phyloP scores from a whole-genome alignment of 352 stramenopile genomes.

The Hyaloperonospora brassicae region DNA sequence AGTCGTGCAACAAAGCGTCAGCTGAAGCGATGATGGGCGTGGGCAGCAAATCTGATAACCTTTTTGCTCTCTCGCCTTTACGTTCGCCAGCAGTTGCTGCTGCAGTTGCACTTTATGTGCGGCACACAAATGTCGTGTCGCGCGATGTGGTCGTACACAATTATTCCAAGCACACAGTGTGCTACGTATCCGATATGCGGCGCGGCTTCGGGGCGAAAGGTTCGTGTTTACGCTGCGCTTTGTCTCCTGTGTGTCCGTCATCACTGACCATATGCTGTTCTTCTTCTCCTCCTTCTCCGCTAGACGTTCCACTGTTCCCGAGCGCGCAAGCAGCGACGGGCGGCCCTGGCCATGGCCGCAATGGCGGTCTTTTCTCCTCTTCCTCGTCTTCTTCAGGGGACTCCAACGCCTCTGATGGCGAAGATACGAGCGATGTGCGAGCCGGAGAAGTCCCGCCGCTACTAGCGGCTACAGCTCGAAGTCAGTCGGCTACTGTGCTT shows the following conservation, averaged over 20 bases:
- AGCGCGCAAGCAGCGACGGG: conserved; percentile 9
- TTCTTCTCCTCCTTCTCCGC: not conserved
- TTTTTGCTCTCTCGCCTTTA: too few relatives aligned
- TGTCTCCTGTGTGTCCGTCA: not conserved
- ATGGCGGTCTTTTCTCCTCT: conserved; percentile 33
- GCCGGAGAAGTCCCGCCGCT: conserved; percentile 11
- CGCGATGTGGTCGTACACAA: too few relatives aligned
- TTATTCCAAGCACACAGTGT: too few relatives aligned
- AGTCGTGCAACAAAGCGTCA: too few relatives aligned
- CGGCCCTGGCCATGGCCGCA: conserved; percentile 23
- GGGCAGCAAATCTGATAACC: too few relatives aligned
- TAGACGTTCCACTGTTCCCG: conserved; percentile 18
- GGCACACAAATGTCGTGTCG: too few relatives aligned
- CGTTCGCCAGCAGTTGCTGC: too few relatives aligned
- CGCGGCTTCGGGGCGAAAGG: conserved; percentile 10
- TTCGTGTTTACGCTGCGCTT: not conserved
- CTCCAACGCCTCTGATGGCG: conserved; percentile 17
- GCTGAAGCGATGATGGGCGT: too few relatives aligned
- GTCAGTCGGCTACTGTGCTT: conserved; percentile 22
- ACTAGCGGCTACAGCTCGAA: conserved; percentile 12
- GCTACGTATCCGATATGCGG: too few relatives aligned
- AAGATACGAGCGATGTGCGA: conserved; percentile 12
- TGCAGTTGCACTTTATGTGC: too few relatives aligned
- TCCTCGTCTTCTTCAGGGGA: conserved; percentile 28
- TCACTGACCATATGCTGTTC: not conserved